A percentile compares a stretch with the other conserved stretches of the same genome.
Evolutionary conservation across 805 yeast species (phyloP).

Genomic region (Metschnikowia koreensis): DNA sequence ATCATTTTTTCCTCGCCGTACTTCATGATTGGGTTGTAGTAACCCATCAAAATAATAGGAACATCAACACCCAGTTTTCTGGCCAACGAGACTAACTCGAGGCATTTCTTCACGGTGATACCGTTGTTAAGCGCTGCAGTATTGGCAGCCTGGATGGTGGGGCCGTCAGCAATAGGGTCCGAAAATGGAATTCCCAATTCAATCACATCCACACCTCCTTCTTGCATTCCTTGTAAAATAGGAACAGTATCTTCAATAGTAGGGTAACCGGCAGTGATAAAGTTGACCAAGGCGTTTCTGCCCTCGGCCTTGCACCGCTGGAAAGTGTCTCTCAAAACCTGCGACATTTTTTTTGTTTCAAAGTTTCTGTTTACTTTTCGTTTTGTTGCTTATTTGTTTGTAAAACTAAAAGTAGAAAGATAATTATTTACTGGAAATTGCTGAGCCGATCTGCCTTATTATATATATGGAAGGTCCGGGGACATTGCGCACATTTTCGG

Average conservation of each 20-base stretch:
- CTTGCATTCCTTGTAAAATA: slow-evolving; percentile 81
- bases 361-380: neutral
- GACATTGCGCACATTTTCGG: neutral
- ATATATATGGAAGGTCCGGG: neutral
- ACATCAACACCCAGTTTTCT: slow-evolving; percentile 80
- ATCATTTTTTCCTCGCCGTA: slow-evolving; percentile 88
- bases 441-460: neutral
- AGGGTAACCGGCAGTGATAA: slow-evolving; percentile 94
- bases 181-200: slow-evolving; percentile 96
- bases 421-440: neutral
- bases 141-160: slow-evolving; percentile 90
- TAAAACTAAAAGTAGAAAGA: neutral
- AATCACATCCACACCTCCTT: slow-evolving; percentile 92
- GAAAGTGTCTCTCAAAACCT: slow-evolving; percentile 57
- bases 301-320: slow-evolving; percentile 58
- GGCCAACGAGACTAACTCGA: slow-evolving; percentile 73
- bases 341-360: slow-evolving; percentile 40
- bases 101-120: slow-evolving; percentile 63
- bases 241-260: slow-evolving; percentile 84
- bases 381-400: neutral
- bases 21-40: slow-evolving; percentile 88
- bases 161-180: slow-evolving; percentile 99
- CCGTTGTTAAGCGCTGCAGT: slow-evolving; percentile 81
- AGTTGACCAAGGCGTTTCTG: slow-evolving; percentile 87
- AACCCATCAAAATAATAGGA: slow-evolving; percentile 95